Conservation (phyloP, 345 rosid species). For the Isatis tinctoria region DNA sequence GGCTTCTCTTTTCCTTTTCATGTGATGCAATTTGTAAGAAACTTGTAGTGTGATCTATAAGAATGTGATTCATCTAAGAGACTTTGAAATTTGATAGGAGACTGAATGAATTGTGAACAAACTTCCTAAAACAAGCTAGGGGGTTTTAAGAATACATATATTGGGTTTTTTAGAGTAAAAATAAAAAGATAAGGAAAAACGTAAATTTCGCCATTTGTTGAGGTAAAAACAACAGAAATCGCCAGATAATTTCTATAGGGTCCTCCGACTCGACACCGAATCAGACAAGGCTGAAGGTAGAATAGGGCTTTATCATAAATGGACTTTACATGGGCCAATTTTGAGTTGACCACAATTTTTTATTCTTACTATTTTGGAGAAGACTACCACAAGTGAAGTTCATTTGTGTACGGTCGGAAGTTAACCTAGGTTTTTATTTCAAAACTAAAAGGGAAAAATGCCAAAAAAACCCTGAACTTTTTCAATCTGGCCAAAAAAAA, state of each 20-base stretch:
- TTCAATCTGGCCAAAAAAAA: too few relatives aligned
- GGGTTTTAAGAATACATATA: background rate
- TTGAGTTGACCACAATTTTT: background rate
- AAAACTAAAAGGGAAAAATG: too few relatives aligned
- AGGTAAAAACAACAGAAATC: background rate
- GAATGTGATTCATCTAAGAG: background rate
- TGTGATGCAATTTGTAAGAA: background rate
- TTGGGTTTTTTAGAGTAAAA: background rate
- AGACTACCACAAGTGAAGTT: background rate
- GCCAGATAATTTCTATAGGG: background rate
- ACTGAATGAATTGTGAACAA: background rate
- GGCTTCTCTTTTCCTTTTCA: background rate
- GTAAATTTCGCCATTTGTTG: background rate
- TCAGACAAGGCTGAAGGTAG: background rate
- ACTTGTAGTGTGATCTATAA: background rate
- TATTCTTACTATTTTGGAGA: background rate
- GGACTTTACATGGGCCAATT: background rate
- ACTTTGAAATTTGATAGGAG: background rate
- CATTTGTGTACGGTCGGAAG: too few relatives aligned
- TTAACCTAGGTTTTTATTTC: too few relatives aligned
- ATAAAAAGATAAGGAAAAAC: background rate
- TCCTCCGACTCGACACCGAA: background rate
- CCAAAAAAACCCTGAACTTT: too few relatives aligned
- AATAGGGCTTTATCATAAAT: background rate
- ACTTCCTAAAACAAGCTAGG: background rate